These are phyloP conservation scores for Santalum album DNA, from an alignment of 164 flowering plant species.

Conservation along the genomic window DNA sequence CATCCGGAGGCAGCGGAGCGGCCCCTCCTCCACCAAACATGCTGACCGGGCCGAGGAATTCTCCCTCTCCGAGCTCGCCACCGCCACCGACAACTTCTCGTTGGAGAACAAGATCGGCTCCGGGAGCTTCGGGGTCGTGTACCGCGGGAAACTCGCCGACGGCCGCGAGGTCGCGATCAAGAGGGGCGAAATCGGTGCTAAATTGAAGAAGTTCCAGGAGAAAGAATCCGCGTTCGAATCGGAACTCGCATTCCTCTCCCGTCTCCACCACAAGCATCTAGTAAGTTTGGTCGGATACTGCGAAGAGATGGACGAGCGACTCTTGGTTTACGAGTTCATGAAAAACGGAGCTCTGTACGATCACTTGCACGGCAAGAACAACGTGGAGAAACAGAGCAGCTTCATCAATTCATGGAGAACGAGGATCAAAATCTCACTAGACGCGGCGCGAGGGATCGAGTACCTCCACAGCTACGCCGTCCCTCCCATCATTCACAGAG, in stretches of 20 bases:
- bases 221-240: conserved; percentile 91
- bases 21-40: conserved; percentile 72
- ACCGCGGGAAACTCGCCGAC: conserved; percentile 46
- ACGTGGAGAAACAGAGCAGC: conserved; percentile 37
- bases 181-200: conserved; percentile 55
- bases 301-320: conserved; percentile 76
- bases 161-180: conserved; percentile 94
- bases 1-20: conserved; percentile 87
- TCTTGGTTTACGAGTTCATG: conserved; percentile 90
- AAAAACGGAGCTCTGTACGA: conserved; percentile 84
- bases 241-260: conserved; percentile 73
- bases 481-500: conserved; percentile 89
- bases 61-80: conserved; percentile 51
- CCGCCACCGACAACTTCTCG: conserved; percentile 64
- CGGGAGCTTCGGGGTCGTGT: conserved; percentile 91
- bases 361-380: conserved; percentile 67
- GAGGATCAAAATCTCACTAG: conserved; percentile 72
- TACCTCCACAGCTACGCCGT: conserved; percentile 95
- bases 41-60: conserved; percentile 77
- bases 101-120: conserved; percentile 75
- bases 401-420: conserved; percentile 77
- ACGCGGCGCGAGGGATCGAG: conserved; percentile 90
- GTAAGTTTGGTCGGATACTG: conserved; percentile 87
- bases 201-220: conserved; percentile 56
- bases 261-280: conserved; percentile 91